A percentile compares a stretch with the other conserved stretches of the same genome.
Conservation (phyloP, 805 yeast genomes). For the Limtongia smithiae region DNA sequence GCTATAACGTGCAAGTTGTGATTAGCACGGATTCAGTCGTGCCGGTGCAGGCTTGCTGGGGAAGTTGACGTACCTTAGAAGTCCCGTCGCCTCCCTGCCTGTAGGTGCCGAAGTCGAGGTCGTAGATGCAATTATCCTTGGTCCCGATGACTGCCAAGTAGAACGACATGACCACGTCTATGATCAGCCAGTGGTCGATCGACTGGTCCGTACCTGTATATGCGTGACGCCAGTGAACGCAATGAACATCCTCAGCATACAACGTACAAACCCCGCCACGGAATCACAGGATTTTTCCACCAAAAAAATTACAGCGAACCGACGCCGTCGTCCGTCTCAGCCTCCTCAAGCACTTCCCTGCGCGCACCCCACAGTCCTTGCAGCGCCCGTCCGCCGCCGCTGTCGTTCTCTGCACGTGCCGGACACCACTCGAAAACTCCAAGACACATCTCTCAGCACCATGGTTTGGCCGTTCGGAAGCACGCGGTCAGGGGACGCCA, state of each 20-base stretch:
- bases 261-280: no score
- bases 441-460: no score
- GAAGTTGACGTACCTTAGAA: slow-evolving; percentile 37
- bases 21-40: background rate
- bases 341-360: no score
- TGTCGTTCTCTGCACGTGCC: background rate
- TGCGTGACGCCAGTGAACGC: no score
- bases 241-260: no score
- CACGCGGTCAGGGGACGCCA: background rate
- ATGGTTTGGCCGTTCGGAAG: slow-evolving; percentile 22
- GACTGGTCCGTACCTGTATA: no score
- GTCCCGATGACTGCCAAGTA: slow-evolving; percentile 87
- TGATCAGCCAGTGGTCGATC: no score
- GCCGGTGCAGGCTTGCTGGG: background rate
- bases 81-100: slow-evolving; percentile 65
- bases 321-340: no score
- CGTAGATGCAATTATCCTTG: slow-evolving; percentile 80
- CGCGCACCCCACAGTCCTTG: no score
- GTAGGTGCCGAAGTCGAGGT: slow-evolving; percentile 76
- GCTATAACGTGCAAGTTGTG: slow-evolving; percentile 36
- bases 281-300: no score
- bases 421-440: no score
- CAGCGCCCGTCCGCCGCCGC: background rate
- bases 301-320: no score
- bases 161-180: slow-evolving; percentile 61